Evolutionary conservation across 345 rosid genomes (phyloP), one percentile per base, ranked within the genome.

Genomic region (Melastoma malabathricum): DNA sequence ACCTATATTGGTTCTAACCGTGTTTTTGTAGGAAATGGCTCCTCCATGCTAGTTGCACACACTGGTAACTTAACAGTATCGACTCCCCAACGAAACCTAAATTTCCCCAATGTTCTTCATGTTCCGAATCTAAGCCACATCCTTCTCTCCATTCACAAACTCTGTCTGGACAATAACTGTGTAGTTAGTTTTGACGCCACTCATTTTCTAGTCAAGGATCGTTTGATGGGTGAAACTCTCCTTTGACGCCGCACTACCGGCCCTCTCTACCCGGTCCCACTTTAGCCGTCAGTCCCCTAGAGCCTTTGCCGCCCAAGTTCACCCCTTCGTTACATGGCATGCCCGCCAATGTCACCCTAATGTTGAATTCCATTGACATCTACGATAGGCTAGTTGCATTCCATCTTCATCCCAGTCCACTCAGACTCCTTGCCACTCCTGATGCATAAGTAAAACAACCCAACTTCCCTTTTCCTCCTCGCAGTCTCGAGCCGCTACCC

Each of bases 11-110:
- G 66, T n/a, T 13, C 14, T 46, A 18, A 31, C 25, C 5, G 18
- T 14, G 47, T 60, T 3, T 25, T 44, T 6, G 52, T 61, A 13
- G 53, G 59, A 4, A 61, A 46, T 20, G 23, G 53, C 3, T 2
- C 19, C 4, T 25, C 46, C 2, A n/a, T 56, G 0, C 6, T 20
- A 4, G 46, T 18, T 56, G 7, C 23, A n/a, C 27, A 51, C 25
- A 13, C 12, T 56, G 46, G 57, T 10, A 41, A 20, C 18, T 10
- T 31, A 20, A 1, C 14, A 34, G 2, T 52, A 6, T 51, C 22
- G 17, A 18, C 1, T 46, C 7, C 22, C 20, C 7, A 16, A 4
- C 17, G 2, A 15, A 3, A 18, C 2, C n/a, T 55, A 15, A 18
- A 2, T 5, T 9, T 55, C 1, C 22, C 3, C 1, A 38, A 50